Evolutionary conservation across 2,329 filamentous ascomycete genomes (phyloP).

Genomic region (Colletotrichum sp.): DNA sequence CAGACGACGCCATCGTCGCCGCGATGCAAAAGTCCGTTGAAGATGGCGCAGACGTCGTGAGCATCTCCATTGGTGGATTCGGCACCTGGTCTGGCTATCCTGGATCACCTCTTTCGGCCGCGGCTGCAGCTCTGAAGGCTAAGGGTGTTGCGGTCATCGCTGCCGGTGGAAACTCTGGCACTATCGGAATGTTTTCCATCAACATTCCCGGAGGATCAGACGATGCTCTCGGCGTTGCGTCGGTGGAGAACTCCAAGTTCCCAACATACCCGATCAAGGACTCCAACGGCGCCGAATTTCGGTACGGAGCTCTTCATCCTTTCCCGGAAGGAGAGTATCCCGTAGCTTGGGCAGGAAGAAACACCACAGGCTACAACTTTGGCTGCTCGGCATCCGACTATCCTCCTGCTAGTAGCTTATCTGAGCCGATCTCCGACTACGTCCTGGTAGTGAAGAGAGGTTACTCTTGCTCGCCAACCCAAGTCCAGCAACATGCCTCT

Average conservation of each 20-base stretch:
- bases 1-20: conserved; percentile 27
- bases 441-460: neutral
- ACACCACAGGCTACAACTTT: neutral
- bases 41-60: conserved; percentile 32
- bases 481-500: neutral
- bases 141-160: conserved; percentile 57
- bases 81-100: conserved; percentile 5
- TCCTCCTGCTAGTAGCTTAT: neutral
- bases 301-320: conserved; percentile 11
- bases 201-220: conserved; percentile 53
- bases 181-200: conserved; percentile 51
- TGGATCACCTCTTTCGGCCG: conserved; percentile 34
- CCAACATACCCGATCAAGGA: neutral
- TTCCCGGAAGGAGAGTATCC: conserved; percentile 6
- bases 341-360: neutral
- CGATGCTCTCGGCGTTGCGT: conserved; percentile 52
- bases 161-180: conserved; percentile 56
- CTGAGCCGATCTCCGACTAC: neutral
- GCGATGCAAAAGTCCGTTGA: conserved; percentile 27
- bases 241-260: conserved; percentile 49
- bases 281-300: neutral
- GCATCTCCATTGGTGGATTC: conserved; percentile 27
- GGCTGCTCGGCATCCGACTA: conserved; percentile 6
- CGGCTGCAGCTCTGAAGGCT: conserved; percentile 55
- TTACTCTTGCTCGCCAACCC: neutral